A percentile compares a stretch with the other conserved stretches of the same genome.
phyloP scores from a whole-genome alignment of 306 rosid genomes.

The Cucumis cinereus region DNA sequence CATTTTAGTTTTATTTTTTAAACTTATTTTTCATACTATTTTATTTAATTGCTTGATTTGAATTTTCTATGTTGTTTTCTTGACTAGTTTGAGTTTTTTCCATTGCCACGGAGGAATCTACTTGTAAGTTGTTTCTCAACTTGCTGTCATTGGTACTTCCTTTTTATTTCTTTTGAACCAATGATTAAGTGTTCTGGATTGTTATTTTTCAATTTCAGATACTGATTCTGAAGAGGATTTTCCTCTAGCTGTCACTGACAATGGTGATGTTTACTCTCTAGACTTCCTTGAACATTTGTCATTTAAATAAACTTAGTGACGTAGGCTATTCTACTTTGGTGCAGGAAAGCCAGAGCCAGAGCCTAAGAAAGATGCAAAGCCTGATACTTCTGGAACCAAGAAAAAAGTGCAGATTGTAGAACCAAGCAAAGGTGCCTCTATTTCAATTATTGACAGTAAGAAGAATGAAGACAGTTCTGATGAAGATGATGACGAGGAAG shows the following conservation, averaged over 20 bases:
- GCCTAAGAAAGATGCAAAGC: constrained; percentile 13
- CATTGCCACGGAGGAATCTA: constrained; percentile 1
- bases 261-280: constrained; percentile 21
- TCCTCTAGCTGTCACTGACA: constrained; percentile 11
- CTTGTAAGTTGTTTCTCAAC: background rate
- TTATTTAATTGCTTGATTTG: constrained; percentile 7
- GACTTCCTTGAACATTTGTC: background rate
- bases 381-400: constrained; percentile 12
- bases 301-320: background rate
- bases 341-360: constrained; percentile 14
- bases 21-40: background rate
- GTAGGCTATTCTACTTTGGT: background rate
- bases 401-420: constrained; percentile 22
- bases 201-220: constrained; percentile 16
- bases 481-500: constrained; percentile 26
- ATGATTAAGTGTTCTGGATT: background rate
- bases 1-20: background rate
- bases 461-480: constrained; percentile 23
- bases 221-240: constrained; percentile 25
- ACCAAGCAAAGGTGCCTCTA: constrained; percentile 16
- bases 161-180: background rate
- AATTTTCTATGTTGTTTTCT: constrained; percentile 17
- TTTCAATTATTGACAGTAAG: background rate
- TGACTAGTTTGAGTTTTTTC: constrained; percentile 18
- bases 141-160: background rate